phyloP scores from a whole-genome alignment of 2,329 filamentous ascomycete genomes.

The Boeremia exigua region DNA sequence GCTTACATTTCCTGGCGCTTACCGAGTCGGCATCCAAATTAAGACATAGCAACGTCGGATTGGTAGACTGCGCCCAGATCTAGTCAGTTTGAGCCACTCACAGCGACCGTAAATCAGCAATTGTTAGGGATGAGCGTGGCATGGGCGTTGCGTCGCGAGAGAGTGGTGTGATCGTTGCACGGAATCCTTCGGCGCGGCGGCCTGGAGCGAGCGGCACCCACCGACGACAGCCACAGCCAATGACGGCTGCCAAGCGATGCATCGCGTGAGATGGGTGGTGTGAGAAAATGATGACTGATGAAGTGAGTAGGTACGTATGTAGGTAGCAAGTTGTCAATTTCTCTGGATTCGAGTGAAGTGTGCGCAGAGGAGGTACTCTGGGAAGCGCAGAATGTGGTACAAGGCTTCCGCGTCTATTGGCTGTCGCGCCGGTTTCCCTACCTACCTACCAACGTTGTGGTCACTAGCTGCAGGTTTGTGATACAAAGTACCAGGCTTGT shows the following conservation, averaged over 20 bases:
- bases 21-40: neutral
- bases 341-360: neutral
- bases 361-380: neutral
- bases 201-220: constrained; percentile 22
- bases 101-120: neutral
- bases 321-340: neutral
- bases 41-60: neutral
- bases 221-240: constrained; percentile 25
- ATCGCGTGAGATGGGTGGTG: constrained; percentile 17
- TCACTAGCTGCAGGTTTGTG: neutral
- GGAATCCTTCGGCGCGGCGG: constrained; percentile 6
- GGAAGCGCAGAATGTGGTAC: neutral
- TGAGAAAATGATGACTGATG: neutral
- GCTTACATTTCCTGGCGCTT: neutral
- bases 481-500: neutral
- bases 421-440: neutral
- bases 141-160: constrained; percentile 22
- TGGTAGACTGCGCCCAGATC: neutral
- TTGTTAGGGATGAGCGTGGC: constrained; percentile 11
- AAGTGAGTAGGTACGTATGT: neutral
- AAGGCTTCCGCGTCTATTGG: neutral
- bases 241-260: neutral
- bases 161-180: constrained; percentile 33
- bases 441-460: neutral
- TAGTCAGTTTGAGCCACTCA: neutral